Conservation (phyloP, 164 flowering plant species). For the grape (Vitis vinifera) region DNA sequence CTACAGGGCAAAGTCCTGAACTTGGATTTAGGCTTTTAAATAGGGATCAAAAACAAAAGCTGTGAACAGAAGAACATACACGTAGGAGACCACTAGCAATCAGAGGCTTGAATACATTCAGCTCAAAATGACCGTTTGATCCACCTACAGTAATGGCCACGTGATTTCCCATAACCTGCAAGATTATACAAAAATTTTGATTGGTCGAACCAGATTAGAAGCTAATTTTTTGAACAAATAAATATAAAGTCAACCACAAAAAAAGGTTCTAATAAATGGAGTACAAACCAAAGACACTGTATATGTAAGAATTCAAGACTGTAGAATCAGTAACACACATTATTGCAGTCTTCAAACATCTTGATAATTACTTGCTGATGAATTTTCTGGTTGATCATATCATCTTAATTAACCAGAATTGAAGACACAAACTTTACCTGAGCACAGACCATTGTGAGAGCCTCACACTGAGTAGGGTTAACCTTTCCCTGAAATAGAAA, state of each 20-base stretch:
- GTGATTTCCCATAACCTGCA: conserved; percentile 98
- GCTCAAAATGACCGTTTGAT: conserved; percentile 96
- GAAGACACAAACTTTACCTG: conserved; percentile 55
- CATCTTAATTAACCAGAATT: neutral
- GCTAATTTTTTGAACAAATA: neutral
- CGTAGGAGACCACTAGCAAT: conserved; percentile 85
- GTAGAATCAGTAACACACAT: no score
- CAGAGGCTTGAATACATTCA: conserved; percentile 95
- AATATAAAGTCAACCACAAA: no score
- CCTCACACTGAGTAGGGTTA: conserved; percentile 99
- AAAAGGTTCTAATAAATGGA: no score
- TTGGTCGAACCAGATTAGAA: neutral
- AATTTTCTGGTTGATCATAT: neutral
- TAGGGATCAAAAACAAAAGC: neutral
- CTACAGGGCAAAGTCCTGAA: no score
- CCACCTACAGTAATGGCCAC: conserved; percentile 92
- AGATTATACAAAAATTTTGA: neutral
- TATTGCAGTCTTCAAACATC: neutral
- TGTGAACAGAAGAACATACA: conserved; percentile 39
- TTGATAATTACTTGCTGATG: neutral
- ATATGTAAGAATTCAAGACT: no score
- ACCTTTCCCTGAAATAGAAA: conserved; percentile 83
- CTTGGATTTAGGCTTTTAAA: neutral
- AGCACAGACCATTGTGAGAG: conserved; percentile 98
- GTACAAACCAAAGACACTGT: no score